Base-by-base conservation (phyloP, 2,329 filamentous ascomycete species). In the Thielaviopsis ethacetica region DNA sequence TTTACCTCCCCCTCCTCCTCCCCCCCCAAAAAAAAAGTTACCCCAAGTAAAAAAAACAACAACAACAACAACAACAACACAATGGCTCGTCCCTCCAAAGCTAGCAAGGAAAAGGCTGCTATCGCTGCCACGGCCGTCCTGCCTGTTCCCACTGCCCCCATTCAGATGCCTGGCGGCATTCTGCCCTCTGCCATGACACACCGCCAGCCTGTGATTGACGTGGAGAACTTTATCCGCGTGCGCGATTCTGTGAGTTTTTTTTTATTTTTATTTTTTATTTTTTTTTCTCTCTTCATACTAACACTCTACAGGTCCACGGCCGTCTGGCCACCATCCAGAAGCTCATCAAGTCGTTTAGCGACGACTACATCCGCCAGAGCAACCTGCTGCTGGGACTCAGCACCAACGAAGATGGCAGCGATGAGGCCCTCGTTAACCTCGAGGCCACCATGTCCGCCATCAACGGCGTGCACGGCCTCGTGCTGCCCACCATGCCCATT, bases 281-380 rank as follows among this genome's bases (percentile, higher is more conserved):
- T 62, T 57, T 44, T 30, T 38, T 24, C 38, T 55, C n/a, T 24
- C 13, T 44, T 49, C 12, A n/a, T 41, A 51, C 50, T 53, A 60
- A 57, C 55, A 57, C 30, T 53, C 13, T 15, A 24, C 78, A 86
- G 67, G 69, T 70, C 59, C 65, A 72, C 57, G 67, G 66, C 30
- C 82, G 88, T 59, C 83, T 95, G 64, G 82, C 85, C 63, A 87
- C 85, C 61, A 85, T 96, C 56, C 82, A 91, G 67, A 82, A 84
- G 62, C 80, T 89, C 49, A 83, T 95, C 68, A 84, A 86, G 67
- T 84, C 84, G 61, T 84, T 95, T 66, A 85, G 87, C 63, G 80
- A 82, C 66, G 88, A 91, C 65, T 95, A 95, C 73, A 81, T 94
- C 67, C 85, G 88, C 68, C 89, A 95, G 76, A 90, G 87, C 65